Evolutionary conservation across 306 rosid genomes (phyloP), one percentile per base, ranked within the genome.

Genomic region (Sophora flavescens): DNA sequence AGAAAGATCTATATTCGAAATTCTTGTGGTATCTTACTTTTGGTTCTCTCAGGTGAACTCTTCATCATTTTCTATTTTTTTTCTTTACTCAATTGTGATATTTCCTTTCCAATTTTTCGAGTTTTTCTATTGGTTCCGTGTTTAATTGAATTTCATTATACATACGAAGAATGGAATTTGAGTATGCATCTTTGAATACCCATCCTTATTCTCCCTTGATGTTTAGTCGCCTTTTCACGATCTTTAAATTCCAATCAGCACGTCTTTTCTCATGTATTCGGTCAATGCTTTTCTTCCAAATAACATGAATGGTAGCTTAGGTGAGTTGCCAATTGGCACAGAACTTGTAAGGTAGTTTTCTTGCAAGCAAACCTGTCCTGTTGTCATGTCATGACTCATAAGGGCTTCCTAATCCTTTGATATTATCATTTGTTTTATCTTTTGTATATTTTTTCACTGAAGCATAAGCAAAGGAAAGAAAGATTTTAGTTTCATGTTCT

Each of bases 1-100:
- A 95, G 93, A 90, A 83, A 83, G 98, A 88, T 74, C 87, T 95
- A 51, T 95, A 92, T 80, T 89, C 87, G 97, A 92, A 80, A n/a
- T n/a, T n/a, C n/a, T 79, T 95, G 76, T 91, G 87, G 86, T 92
- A 86, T 89, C 91, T 91, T 76, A 83, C 90, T 78, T 87, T 82
- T 57, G 91, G 97, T 83, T 79, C 86, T 38, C 76, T 79, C 84
- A n/a, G 99, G 97, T 92, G 86, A 77, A 33, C 57, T 78, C 74
- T 58, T 68, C 75, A 42, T 64, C 32, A 30, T 16, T 18, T 66
- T 77, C 38, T 71, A 33, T 74, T 11, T 30, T 75, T 63, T 58
- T 60, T 30, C 76, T 44, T 39, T 75, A 58, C 12, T 35, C 6
- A 13, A 13, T 18, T 33, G 47, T 41, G 63, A 36, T 61, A 15